phyloP scores from a whole-genome alignment of 1,139 yeast genomes.

The Suhomyces guaymorum region DNA sequence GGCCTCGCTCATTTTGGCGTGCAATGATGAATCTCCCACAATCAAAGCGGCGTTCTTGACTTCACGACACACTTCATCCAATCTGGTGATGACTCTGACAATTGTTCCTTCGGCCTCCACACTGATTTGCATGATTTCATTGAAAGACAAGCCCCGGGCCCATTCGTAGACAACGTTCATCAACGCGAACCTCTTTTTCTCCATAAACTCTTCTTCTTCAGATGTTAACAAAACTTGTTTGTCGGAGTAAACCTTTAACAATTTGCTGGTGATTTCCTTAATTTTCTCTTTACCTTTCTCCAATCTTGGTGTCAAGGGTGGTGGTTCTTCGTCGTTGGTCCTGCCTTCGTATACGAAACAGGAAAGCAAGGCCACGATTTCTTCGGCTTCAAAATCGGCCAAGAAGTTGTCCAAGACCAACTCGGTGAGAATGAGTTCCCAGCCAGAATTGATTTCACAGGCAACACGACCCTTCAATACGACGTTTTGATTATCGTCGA shows the following conservation, averaged over 20 bases:
- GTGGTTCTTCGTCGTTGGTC: constrained; percentile 59
- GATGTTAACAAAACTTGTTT: constrained; percentile 75
- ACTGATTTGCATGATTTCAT: constrained; percentile 84
- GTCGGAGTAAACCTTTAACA: constrained; percentile 61
- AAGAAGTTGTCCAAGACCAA: constrained; percentile 85
- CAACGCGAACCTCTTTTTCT: constrained; percentile 82
- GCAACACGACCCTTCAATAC: constrained; percentile 84
- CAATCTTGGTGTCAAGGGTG: constrained; percentile 75
- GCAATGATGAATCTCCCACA: constrained; percentile 87
- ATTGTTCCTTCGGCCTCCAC: constrained; percentile 96
- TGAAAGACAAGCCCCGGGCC: constrained; percentile 94
- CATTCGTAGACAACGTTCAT: constrained; percentile 96
- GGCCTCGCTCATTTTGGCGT: constrained; percentile 85
- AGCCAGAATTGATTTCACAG: constrained; percentile 85
- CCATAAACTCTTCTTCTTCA: constrained; percentile 84
- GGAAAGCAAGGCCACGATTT: constrained; percentile 88
- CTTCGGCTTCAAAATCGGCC: constrained; percentile 93
- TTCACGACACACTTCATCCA: constrained; percentile 93
- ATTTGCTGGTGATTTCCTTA: constrained; percentile 64
- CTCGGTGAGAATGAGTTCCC: constrained; percentile 88
- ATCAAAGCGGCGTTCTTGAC: constrained; percentile 93
- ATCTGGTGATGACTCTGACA: constrained; percentile 91
- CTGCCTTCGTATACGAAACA: constrained; percentile 92
- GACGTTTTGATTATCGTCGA: constrained; percentile 76
- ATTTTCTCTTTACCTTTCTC: constrained; percentile 76